Evolutionary conservation across 2,329 filamentous ascomycete genomes (phyloP).

Genomic region (Aspergillus pseudoterreus): DNA sequence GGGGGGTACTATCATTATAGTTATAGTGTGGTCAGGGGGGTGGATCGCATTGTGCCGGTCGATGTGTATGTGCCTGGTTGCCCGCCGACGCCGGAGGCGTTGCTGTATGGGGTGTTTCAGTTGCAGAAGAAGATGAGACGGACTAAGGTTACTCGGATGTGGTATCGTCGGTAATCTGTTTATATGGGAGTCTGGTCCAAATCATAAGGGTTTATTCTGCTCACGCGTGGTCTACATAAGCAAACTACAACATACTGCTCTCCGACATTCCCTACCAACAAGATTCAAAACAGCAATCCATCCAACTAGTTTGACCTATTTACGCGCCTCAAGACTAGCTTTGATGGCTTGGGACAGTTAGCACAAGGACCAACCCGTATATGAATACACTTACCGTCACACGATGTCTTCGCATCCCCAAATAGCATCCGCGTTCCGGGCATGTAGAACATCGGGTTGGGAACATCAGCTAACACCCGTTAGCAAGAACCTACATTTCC

Average conservation of each 20-base stretch:
- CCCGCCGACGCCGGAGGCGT: constrained; percentile 53
- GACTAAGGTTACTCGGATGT: constrained; percentile 54
- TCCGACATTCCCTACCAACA: background rate
- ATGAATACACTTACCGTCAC: constrained; percentile 59
- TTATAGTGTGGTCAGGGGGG: constrained; percentile 73
- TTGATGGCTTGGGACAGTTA: constrained; percentile 38
- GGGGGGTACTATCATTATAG: constrained; percentile 88
- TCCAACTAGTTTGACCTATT: constrained; percentile 14
- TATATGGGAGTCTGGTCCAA: too few relatives aligned
- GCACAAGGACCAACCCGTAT: background rate
- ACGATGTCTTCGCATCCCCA: constrained; percentile 80
- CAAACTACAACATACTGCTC: too few relatives aligned
- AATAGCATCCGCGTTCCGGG: constrained; percentile 87
- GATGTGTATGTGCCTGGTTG: constrained; percentile 83
- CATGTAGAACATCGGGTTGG: constrained; percentile 93
- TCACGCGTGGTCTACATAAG: too few relatives aligned
- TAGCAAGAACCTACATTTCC: constrained; percentile 3
- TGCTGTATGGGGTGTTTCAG: constrained; percentile 69
- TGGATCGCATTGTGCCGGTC: constrained; percentile 77
- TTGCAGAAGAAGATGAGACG: constrained; percentile 74
- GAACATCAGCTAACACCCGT: constrained; percentile 67
- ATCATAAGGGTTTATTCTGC: too few relatives aligned
- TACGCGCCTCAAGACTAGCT: constrained; percentile 32
- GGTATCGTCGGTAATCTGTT: constrained; percentile 41
- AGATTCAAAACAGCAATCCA: background rate